Percentiles rank a stretch among this genome's conserved stretches.
Evolutionary conservation across 352 stramenopile genomes (phyloP).

Genomic region (Phytopythium delawarense): DNA sequence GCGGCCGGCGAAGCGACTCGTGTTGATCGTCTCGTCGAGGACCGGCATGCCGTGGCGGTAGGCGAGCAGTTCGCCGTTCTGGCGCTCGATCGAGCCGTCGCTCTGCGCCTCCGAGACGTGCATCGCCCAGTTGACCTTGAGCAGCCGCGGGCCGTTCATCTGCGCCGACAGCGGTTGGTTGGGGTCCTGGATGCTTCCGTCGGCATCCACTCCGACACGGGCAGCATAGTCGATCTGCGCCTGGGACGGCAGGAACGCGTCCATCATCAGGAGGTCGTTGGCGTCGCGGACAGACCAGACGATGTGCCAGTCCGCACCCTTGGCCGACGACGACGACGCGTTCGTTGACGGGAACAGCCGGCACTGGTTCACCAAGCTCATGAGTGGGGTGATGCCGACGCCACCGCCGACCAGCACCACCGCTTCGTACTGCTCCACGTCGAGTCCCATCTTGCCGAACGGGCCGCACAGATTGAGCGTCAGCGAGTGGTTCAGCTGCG

Average conservation of each 20-base stretch:
- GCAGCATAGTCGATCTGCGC: slow-evolving; percentile 32
- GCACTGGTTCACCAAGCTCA: slow-evolving; percentile 73
- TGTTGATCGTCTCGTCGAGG: slow-evolving; percentile 71
- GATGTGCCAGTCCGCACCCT: slow-evolving; percentile 44
- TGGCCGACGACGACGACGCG: slow-evolving; percentile 7
- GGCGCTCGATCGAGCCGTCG: slow-evolving; percentile 37
- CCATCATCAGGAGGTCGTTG: slow-evolving; percentile 69
- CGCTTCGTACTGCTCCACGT: slow-evolving; percentile 61
- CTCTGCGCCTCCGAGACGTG: slow-evolving; percentile 54
- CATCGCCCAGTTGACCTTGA: slow-evolving; percentile 55
- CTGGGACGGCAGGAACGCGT: slow-evolving; percentile 58
- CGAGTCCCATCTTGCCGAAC: slow-evolving; percentile 57
- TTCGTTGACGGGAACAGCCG: slow-evolving; percentile 29
- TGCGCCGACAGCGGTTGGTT: slow-evolving; percentile 26
- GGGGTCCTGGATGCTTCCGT: slow-evolving; percentile 37
- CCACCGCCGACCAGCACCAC: slow-evolving; percentile 66
- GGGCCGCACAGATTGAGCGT: slow-evolving; percentile 58
- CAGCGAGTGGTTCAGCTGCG: slow-evolving; percentile 35
- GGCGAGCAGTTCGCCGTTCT: slow-evolving; percentile 48
- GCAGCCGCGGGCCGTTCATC: slow-evolving; percentile 9
- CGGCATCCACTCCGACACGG: slow-evolving; percentile 14
- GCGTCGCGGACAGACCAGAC: slow-evolving; percentile 59
- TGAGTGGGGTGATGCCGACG: slow-evolving; percentile 75
- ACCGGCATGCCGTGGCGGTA: slow-evolving; percentile 52
- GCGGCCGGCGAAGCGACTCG: slow-evolving; percentile 48